Base-by-base conservation (phyloP, 2,329 filamentous ascomycete genomes). In the Cladobotryum mycophilum region DNA sequence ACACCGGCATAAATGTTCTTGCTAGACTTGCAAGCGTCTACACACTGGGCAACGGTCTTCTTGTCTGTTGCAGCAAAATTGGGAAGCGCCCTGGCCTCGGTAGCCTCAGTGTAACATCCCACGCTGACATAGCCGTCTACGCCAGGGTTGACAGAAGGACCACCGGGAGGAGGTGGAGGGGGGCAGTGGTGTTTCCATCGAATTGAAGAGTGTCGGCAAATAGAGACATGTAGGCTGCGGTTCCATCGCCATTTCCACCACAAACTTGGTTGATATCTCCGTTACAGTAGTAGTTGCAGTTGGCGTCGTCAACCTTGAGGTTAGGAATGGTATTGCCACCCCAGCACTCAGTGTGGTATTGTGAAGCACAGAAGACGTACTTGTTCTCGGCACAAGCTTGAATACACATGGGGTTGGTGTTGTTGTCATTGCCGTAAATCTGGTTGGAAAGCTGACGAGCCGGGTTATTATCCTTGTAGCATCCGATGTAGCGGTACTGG, bases 391-490 rank as follows among this genome's bases (percentile, higher is more conserved):
- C 64, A 45, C 76, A 80, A 1, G 69, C 62, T 0, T 61, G 62
- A 37, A 79, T 75, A 46, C 76, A 80, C 55, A 65, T 63, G 20
- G 66, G 64, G 20, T 69, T 73, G 3, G 73, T 73, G 62, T 70
- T 76, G 13, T 60, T 62, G 9, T 61, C 53, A n/a, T 66, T 62
- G n/a, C 66, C 63, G 38, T 73, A 72, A 0, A 76, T 52, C 54
- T 72, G 68, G 3, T 54, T 64, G 2, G 70, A 58, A 1, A 82
- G 66, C 57, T 81, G 78, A 11, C 78, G 71, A 12, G 70, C 71
- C 0, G 78, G 78, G 41, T 78, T 80, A 53, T 78, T 79, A 56
- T 82, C 79, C 44, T 71, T 70, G 64, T 68, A 81, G 61, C 79
- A 82, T 3, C 79, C 79, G 1, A 70, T 56, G 51, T 82, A 82